A percentile compares a stretch with the other conserved stretches of the same genome.
Conservation (phyloP, 2,329 filamentous ascomycete genomes). For the Cladosporium austrohemisphaericum region DNA sequence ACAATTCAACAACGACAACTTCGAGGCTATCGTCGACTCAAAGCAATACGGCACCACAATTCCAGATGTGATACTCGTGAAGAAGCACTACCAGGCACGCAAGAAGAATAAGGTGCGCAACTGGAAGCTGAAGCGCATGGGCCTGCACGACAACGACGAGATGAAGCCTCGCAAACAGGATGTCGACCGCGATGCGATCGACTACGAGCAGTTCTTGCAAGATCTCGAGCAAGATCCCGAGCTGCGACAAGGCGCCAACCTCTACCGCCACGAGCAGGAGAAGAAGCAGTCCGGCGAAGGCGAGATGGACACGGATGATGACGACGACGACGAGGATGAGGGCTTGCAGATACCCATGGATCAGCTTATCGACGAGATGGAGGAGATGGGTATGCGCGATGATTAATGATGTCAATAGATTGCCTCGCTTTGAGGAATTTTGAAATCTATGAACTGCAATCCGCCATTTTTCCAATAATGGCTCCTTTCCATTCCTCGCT, state of each 20-base stretch:
- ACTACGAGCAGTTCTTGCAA: conserved; percentile 95
- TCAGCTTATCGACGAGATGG: conserved; percentile 81
- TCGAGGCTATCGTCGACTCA: conserved; percentile 75
- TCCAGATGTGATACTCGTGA: conserved; percentile 90
- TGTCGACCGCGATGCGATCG: conserved; percentile 80
- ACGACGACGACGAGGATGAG: conserved; percentile 55
- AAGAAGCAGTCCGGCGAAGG: conserved; percentile 59
- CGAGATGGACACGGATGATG: conserved; percentile 48
- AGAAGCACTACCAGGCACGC: conserved; percentile 89
- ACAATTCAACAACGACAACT: conserved; percentile 88
- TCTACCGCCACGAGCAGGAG: conserved; percentile 67
- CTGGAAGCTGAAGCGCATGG: conserved; percentile 95
- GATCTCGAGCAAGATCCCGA: conserved; percentile 96
- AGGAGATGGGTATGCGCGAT: conserved; percentile 74
- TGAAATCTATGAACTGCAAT: conserved; percentile 1
- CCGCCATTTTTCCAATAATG: not conserved
- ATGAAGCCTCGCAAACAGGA: conserved; percentile 82
- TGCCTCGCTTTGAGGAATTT: not conserved
- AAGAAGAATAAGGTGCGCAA: conserved; percentile 71
- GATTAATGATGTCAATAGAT: conserved; percentile 23
- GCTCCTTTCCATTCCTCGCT: not conserved
- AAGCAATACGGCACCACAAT: conserved; percentile 73
- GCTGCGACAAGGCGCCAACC: conserved; percentile 72
- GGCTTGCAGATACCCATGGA: conserved; percentile 51
- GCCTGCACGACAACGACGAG: conserved; percentile 75